These are phyloP conservation scores for Angomonas deanei DNA, from an alignment of 208 protist species.

Conservation along the genomic window DNA sequence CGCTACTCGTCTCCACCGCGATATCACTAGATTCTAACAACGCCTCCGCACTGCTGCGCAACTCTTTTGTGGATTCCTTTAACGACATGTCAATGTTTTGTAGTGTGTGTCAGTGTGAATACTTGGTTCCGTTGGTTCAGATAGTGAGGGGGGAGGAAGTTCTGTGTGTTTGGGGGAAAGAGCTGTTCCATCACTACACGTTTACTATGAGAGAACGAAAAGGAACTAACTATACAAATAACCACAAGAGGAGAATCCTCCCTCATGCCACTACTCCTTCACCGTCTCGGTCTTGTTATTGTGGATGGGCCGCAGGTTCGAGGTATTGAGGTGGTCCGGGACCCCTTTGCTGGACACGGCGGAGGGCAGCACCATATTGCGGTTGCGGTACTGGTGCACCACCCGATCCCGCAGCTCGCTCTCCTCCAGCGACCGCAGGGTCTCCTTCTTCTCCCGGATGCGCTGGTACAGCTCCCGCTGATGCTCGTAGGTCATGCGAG, in stretches of 20 bases:
- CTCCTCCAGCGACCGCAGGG: constrained; percentile 51
- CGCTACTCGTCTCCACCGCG: neutral
- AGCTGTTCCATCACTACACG: too few relatives aligned
- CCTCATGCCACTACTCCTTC: too few relatives aligned
- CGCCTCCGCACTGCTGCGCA: neutral
- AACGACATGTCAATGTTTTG: neutral
- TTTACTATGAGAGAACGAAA: too few relatives aligned
- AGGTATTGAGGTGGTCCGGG: constrained; percentile 4
- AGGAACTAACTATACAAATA: too few relatives aligned
- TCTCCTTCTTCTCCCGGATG: constrained; percentile 46
- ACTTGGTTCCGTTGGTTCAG: neutral
- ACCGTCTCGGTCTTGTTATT: constrained; percentile 34
- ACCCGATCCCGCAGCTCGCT: constrained; percentile 74
- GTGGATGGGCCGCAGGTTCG: constrained; percentile 51
- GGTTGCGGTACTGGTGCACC: constrained; percentile 43
- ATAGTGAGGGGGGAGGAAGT: too few relatives aligned
- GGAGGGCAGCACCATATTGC: constrained; percentile 17
- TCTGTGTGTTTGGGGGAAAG: too few relatives aligned
- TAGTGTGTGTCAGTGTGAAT: neutral
- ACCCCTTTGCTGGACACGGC: neutral
- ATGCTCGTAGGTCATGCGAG: constrained; percentile 75
- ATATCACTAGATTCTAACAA: neutral
- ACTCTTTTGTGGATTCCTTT: neutral
- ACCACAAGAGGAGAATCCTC: too few relatives aligned
- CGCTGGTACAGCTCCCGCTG: constrained; percentile 56